Evolutionary conservation across 257 asterid genomes (phyloP), one percentile per base, ranked within the genome.

Genomic region (Paraleonurus japonicus): DNA sequence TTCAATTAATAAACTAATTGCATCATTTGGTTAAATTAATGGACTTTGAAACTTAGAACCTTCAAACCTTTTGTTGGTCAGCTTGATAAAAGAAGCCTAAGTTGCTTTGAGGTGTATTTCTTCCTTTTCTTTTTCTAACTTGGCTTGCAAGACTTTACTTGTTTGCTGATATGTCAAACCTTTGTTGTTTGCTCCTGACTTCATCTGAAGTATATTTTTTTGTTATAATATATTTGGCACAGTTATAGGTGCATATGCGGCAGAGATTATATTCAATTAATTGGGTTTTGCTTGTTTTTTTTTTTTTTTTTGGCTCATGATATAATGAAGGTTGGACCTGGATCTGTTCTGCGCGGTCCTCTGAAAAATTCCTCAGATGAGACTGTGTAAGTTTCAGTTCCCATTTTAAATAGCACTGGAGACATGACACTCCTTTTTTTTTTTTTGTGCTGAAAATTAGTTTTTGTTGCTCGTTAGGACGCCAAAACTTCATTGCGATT

Each of bases 261-360:
- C 54, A 23, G 43, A 61, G 22, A 53, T 24, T 15, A 32, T 51
- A 59, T 64, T 35, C 53, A 23, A 58, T 54, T 70, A 26, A 62
- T 53, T 39, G 53, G 2, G 24, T 33, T 75, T 24, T 47, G 7
- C 23, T 55, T 78, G 45, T 33, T 23, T 23, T n/a, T 60, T 60
- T 23, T 27, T 4, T 28, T 59, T 47, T 45, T 57, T 66, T 53
- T 66, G 51, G 75, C 39, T 65, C 72, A n/a, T 83, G 72, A 67
- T 72, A 71, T n/a, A 57, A 17, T 82, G 79, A 79, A 95, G 99
- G 85, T 90, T 85, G 99, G 99, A 61, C 95, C 98, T 76, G 97
- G 96, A 74, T 88, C 98, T 24, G 70, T 82, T 81, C 75, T 95
- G 82, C 96, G 97, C 15, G 99, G 98, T 77, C 99, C 98, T 75